phyloP scores from a whole-genome alignment of 2,329 filamentous ascomycete genomes.

The Penicillium janthinellum region DNA sequence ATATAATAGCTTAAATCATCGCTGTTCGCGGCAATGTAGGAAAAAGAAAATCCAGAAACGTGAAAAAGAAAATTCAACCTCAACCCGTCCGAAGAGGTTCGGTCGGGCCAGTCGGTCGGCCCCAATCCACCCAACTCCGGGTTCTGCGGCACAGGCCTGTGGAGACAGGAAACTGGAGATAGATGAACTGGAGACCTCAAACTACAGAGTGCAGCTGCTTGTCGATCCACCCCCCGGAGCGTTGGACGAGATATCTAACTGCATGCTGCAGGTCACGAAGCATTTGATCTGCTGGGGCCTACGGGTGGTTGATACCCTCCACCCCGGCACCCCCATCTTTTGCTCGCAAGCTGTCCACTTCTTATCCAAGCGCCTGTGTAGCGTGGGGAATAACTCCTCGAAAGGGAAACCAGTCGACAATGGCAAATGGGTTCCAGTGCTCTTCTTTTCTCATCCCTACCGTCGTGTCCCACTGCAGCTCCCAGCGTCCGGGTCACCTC shows the following conservation, averaged over 20 bases:
- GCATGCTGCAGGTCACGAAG: constrained; percentile 28
- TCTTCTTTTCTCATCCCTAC: background rate
- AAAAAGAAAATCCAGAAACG: background rate
- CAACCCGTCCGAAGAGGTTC: constrained; percentile 4
- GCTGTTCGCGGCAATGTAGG: background rate
- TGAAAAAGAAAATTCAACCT: background rate
- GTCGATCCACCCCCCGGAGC: constrained; percentile 19
- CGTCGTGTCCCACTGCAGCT: constrained; percentile 3
- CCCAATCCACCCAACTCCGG: constrained; percentile 14
- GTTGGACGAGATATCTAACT: constrained; percentile 14
- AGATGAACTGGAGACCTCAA: background rate
- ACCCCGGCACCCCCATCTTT: background rate
- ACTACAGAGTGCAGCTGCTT: constrained; percentile 21
- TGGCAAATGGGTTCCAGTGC: background rate
- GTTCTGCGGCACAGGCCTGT: constrained; percentile 21
- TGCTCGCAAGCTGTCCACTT: background rate
- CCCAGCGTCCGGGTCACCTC: background rate
- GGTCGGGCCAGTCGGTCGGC: constrained; percentile 8
- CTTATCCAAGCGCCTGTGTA: background rate
- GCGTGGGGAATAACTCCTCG: background rate
- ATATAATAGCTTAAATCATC: background rate
- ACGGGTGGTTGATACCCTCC: background rate
- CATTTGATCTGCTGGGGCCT: constrained; percentile 8
- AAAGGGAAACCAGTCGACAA: background rate
- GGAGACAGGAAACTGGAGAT: constrained; percentile 17